These are phyloP conservation scores for Chenopodium suecicum DNA, from an alignment of 148 eudicot species.

Conservation along the genomic window DNA sequence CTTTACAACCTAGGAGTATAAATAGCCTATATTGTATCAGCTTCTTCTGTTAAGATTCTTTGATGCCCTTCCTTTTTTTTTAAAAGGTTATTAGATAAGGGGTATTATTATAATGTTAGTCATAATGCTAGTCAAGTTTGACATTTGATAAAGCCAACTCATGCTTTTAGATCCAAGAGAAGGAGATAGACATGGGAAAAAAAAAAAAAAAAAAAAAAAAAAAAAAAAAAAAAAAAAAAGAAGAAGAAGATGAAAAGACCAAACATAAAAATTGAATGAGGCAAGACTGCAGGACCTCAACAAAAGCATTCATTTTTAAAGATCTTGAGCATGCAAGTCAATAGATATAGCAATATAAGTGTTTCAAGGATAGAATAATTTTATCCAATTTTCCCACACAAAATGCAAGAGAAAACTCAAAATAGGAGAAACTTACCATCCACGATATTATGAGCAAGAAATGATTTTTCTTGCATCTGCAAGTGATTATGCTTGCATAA, in stretches of 20 bases:
- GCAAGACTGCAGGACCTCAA: neutral
- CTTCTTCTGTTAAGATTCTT: neutral
- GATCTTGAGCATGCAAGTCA: neutral
- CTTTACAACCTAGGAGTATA: neutral
- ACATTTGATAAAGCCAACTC: too few relatives aligned
- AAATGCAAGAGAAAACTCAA: neutral
- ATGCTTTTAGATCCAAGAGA: neutral
- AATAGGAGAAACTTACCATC: constrained; percentile 44
- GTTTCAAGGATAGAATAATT: neutral
- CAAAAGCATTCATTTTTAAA: neutral
- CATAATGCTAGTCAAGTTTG: neutral
- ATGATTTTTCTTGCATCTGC: constrained; percentile 34
- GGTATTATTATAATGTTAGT: neutral
- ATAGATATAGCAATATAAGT: neutral
- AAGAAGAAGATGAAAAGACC: neutral
- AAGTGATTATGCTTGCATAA: constrained; percentile 48
- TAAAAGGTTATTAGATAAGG: neutral
- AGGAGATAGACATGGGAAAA: neutral
- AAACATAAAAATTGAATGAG: neutral
- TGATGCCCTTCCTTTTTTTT: neutral
- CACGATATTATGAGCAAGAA: constrained; percentile 45
- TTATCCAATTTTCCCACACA: neutral
- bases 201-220: neutral
- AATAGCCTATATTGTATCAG: neutral
- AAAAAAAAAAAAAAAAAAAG: neutral